These are phyloP conservation scores for Neonectria coccinea DNA, from an alignment of 2,329 filamentous ascomycete genomes.

Conservation along the genomic window DNA sequence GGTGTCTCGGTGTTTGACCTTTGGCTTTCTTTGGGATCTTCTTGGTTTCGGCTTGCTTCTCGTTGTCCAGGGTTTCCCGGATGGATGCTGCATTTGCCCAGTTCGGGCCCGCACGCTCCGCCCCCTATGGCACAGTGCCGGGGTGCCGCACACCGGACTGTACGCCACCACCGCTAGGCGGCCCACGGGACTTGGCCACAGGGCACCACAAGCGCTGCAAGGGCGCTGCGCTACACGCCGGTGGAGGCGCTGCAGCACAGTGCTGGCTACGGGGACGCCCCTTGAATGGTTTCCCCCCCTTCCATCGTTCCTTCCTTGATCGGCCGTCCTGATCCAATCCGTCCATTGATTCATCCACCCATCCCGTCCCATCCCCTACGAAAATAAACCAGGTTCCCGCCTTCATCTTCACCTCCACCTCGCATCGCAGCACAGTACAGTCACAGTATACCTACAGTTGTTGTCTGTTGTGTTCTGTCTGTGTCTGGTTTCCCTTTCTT, in stretches of 20 bases:
- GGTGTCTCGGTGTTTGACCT: neutral
- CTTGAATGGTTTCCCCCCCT: neutral
- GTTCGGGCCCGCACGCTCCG: neutral
- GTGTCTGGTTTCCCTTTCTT: neutral
- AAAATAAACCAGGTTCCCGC: neutral
- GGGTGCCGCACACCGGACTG: neutral
- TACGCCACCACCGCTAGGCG: neutral
- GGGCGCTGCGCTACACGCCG: neutral
- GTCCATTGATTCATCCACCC: neutral
- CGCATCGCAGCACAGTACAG: neutral
- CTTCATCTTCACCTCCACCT: neutral
- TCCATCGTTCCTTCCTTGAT: neutral
- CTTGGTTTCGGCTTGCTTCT: neutral
- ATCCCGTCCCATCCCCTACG: neutral
- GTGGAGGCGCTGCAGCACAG: neutral
- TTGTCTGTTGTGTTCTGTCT: neutral
- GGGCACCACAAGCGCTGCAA: neutral
- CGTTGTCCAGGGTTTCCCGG: neutral
- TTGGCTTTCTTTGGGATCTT: neutral
- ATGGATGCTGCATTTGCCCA: no score
- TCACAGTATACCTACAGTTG: neutral
- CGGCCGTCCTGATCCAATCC: neutral
- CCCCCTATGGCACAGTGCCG: neutral
- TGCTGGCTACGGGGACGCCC: neutral
- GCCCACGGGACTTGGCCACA: neutral